Percentiles rank a stretch among this genome's conserved stretches.
Evolutionary conservation across 2,329 filamentous ascomycete genomes (phyloP).

Genomic region (Paecilomyces niveus): DNA sequence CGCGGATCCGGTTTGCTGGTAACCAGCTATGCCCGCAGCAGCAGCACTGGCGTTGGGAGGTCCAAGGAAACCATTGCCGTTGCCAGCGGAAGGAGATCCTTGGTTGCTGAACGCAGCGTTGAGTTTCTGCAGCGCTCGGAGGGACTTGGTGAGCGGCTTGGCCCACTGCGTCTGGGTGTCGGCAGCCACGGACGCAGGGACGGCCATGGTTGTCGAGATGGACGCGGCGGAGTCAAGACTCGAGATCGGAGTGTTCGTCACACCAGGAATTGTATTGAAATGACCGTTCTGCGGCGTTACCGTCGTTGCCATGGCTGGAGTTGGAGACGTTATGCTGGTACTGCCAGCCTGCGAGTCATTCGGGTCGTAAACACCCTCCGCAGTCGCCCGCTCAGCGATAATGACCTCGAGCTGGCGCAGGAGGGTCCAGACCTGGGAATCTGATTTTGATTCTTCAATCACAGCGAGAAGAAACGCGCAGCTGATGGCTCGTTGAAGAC

Average conservation of each 20-base stretch:
- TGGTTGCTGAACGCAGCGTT: conserved; percentile 31
- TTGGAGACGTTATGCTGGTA: conserved; percentile 11
- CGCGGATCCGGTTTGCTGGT: conserved; percentile 9
- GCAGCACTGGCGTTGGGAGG: background rate
- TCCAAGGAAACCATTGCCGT: background rate
- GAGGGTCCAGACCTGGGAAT: conserved; percentile 32
- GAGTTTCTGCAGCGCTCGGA: conserved; percentile 39
- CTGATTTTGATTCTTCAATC: conserved; percentile 36
- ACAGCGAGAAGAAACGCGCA: conserved; percentile 42
- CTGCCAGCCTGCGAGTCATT: conserved; percentile 6
- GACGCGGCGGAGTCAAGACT: conserved; percentile 15
- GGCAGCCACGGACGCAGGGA: conserved; percentile 17
- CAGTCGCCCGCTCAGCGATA: conserved; percentile 35
- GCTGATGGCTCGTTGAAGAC: conserved; percentile 40
- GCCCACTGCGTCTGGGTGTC: conserved; percentile 39
- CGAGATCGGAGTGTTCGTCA: conserved; percentile 18
- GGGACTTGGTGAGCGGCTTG: conserved; percentile 39
- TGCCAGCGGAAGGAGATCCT: conserved; percentile 3
- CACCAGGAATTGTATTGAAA: conserved; percentile 21
- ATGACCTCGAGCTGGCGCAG: conserved; percentile 37
- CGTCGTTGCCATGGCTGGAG: conserved; percentile 10
- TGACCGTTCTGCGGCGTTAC: conserved; percentile 1
- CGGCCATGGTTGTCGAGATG: conserved; percentile 19
- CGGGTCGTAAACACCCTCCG: conserved; percentile 23
- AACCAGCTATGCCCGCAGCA: conserved; percentile 1